phyloP scores from a whole-genome alignment of 2,329 filamentous ascomycete genomes.

The Alternaria ethzedia region DNA sequence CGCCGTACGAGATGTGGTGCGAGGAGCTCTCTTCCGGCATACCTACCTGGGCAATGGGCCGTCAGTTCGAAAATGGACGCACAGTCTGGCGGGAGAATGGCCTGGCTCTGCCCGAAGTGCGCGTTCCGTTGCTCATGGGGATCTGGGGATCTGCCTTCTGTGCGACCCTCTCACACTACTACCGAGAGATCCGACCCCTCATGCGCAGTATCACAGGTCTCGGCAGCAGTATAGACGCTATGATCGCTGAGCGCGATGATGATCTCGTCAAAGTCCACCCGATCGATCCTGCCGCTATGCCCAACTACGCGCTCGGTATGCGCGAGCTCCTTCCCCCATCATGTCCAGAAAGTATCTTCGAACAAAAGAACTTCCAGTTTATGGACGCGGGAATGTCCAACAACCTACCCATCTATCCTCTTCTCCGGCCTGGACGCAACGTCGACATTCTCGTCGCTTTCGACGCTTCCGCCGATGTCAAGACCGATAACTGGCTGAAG shows the following conservation, averaged over 20 bases:
- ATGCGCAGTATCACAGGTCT: constrained; percentile 78
- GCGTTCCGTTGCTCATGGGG: constrained; percentile 83
- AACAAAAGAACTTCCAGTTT: constrained; percentile 66
- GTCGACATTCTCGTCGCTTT: constrained; percentile 93
- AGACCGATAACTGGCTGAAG: constrained; percentile 93
- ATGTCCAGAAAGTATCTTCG: constrained; percentile 77
- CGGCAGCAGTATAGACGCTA: constrained; percentile 71
- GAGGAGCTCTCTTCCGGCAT: constrained; percentile 92
- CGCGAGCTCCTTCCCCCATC: constrained; percentile 74
- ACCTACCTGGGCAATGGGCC: constrained; percentile 90
- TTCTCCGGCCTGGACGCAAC: constrained; percentile 84
- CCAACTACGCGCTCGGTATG: constrained; percentile 88
- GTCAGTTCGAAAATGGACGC: constrained; percentile 76
- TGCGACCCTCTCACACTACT: constrained; percentile 93
- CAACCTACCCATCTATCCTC: constrained; percentile 93
- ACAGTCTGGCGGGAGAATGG: constrained; percentile 68
- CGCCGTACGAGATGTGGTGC: constrained; percentile 93
- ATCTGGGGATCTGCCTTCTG: constrained; percentile 98
- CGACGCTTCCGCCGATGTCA: constrained; percentile 91
- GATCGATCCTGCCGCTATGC: constrained; percentile 87
- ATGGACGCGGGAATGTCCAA: constrained; percentile 99
- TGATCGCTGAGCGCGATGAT: constrained; percentile 82
- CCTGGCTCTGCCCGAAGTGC: constrained; percentile 80
- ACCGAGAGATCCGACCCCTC: constrained; percentile 87
- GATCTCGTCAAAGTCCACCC: constrained; percentile 92